Evolutionary conservation across 306 rosid species (phyloP), one percentile per base, ranked within the genome.

Genomic region (Neltuma alba): DNA sequence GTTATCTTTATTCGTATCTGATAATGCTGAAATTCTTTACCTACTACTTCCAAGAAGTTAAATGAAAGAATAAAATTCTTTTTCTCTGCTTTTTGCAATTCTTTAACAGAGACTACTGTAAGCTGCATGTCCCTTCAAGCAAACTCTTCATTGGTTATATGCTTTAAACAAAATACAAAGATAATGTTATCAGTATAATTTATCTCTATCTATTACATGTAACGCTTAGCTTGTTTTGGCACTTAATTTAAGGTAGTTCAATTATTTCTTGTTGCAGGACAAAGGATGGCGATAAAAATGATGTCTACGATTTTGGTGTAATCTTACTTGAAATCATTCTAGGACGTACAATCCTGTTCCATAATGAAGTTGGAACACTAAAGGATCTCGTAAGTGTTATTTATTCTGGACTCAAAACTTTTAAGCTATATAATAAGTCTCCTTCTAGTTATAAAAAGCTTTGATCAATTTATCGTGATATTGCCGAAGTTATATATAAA

Each of bases 251-350:
- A 75, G 64, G 50, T 58, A 10, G 72, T 45, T 64, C n/a, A 38
- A 10, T 69, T 36, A 16, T 33, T 48, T 77, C 36, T 55, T 57
- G 78, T 70, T 78, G 81, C 88, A 94, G 97, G 84, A 82, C 69
- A 37, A 82, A 83, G 27, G 85, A 87, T 74, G 92, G 67, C 12
- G 97, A 89, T 74, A 91, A 95, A 92, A 87, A 83, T 83, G 97
- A 95, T 79, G 91, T 95, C 70, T 90, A 90, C 69, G 97, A 91
- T 85, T 90, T 93, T 77, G 99, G 99, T 48, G 96, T 89, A 64
- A 85, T 95, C 83, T 80, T 93, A 84, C 88, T 91, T 36, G 99
- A 95, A 85, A 83, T 92, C 84, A 91, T 93, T 83, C 64, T 93
- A 48, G 99, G 99, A 76, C 85, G 99, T 76, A 90, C 97, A 33